A percentile compares a stretch with the other conserved stretches of the same genome.
These are phyloP conservation scores for Heliosperma pusillum DNA, from an alignment of 148 eudicot species.

Conservation along the genomic window DNA sequence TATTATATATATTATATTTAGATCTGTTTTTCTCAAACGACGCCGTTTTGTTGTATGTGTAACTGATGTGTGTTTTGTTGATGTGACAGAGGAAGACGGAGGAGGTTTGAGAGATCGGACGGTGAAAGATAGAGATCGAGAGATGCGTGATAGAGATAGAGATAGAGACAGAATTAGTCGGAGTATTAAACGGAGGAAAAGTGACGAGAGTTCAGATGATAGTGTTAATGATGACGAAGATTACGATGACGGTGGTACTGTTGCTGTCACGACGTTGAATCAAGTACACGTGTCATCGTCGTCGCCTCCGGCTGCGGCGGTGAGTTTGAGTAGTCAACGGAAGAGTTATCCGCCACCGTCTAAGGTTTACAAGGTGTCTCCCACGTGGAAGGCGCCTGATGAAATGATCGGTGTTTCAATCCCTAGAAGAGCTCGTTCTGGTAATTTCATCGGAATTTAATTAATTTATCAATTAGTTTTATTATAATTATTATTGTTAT, in stretches of 20 bases:
- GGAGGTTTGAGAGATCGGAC: conserved; percentile 58
- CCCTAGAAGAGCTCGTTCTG: conserved; percentile 91
- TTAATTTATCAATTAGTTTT: background rate
- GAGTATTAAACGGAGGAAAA: conserved; percentile 44
- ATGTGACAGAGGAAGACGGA: conserved; percentile 69
- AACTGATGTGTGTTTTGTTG: conserved; percentile 16
- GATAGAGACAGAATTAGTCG: conserved; percentile 50
- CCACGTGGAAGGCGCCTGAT: conserved; percentile 78
- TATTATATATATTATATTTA: too few relatives aligned
- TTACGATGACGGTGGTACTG: conserved; percentile 49
- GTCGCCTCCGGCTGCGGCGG: conserved; percentile 27
- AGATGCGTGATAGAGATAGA: conserved; percentile 27
- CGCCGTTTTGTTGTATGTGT: background rate
- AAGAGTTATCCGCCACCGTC: conserved; percentile 62
- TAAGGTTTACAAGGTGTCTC: conserved; percentile 47
- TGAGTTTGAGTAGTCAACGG: conserved; percentile 43
- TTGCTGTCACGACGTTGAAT: conserved; percentile 47
- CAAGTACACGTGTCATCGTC: conserved; percentile 23
- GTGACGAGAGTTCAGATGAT: conserved; percentile 70
- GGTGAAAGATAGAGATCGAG: conserved; percentile 49
- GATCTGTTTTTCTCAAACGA: background rate
- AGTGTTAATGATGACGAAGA: conserved; percentile 77
- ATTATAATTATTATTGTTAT: too few relatives aligned
- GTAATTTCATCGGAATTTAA: conserved; percentile 27
- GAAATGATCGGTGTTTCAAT: conserved; percentile 83